Percentiles rank a stretch among this genome's conserved stretches.
Conservation (phyloP, 495 filamentous ascomycete genomes). For the Penicillium egyptiacum region DNA sequence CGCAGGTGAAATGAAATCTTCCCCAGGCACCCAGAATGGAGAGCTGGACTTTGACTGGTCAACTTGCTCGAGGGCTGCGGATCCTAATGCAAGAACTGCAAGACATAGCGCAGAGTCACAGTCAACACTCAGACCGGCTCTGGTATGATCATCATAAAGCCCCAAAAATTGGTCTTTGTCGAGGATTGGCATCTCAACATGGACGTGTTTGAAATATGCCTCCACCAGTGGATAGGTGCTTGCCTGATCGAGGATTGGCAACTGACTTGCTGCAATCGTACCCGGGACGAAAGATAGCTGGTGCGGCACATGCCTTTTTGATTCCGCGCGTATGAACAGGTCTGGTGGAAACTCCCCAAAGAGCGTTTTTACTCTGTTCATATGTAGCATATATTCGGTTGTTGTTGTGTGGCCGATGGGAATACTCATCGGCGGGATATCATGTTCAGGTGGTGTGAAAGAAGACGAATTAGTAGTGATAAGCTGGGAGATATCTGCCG, state of each 20-base stretch:
- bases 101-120: constrained; percentile 10
- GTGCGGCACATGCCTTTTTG: constrained; percentile 5
- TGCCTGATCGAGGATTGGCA: background rate
- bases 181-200: constrained; percentile 7
- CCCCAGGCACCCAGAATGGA: constrained; percentile 5
- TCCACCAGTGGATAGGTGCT: constrained; percentile 3
- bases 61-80: constrained; percentile 5
- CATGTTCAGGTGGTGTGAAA: constrained; percentile 7
- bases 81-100: constrained; percentile 7
- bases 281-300: constrained; percentile 4
- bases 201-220: constrained; percentile 7
- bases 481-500: constrained; percentile 5
- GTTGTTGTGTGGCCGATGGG: constrained; percentile 11
- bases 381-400: constrained; percentile 8
- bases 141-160: constrained; percentile 1
- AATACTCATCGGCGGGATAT: constrained; percentile 13
- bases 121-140: constrained; percentile 3
- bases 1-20: constrained; percentile 2
- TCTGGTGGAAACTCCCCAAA: constrained; percentile 13
- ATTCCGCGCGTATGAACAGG: constrained; percentile 12
- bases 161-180: constrained; percentile 1
- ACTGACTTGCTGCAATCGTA: background rate
- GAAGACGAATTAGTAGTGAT: constrained; percentile 1
- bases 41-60: constrained; percentile 7
- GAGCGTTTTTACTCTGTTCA: constrained; percentile 5